A percentile compares a stretch with the other conserved stretches of the same genome.
These are phyloP conservation scores for Hondaea fermentalgiana DNA, from an alignment of 108 stramenopile species.

Conservation along the genomic window DNA sequence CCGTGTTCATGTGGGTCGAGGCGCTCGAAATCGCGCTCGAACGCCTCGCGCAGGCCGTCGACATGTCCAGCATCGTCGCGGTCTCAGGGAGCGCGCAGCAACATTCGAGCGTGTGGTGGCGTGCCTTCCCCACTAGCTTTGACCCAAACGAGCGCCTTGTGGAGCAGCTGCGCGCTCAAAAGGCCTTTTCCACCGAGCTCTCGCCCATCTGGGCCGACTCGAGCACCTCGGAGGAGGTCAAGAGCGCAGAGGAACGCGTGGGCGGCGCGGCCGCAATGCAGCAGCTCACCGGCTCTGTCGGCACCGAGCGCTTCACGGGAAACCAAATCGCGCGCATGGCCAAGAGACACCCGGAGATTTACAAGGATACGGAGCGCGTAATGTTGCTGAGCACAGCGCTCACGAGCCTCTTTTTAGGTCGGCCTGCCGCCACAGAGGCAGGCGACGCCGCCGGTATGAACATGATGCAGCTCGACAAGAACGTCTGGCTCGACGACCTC, in stretches of 20 bases:
- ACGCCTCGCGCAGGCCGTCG: background rate
- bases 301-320: background rate
- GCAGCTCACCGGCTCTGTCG: background rate
- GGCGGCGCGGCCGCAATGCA: background rate
- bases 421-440: background rate
- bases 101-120: slow-evolving; percentile 7
- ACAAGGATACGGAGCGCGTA: background rate
- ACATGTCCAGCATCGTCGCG: background rate
- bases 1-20: slow-evolving; percentile 5
- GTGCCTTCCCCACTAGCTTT: background rate
- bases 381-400: background rate
- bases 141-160: background rate
- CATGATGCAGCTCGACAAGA: background rate
- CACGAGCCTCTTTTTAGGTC: background rate
- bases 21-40: background rate
- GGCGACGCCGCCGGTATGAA: slow-evolving; percentile 4
- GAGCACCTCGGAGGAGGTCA: background rate
- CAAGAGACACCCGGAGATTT: background rate
- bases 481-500: background rate
- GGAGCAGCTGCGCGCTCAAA: background rate
- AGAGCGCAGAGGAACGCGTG: background rate
- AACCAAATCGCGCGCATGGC: background rate
- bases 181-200: background rate
- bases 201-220: slow-evolving; percentile 11
- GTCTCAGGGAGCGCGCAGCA: background rate